Evolutionary conservation across 768 basidiomycete genomes (phyloP), one percentile per base, ranked within the genome.

Genomic region (Polyporus arcularius): DNA sequence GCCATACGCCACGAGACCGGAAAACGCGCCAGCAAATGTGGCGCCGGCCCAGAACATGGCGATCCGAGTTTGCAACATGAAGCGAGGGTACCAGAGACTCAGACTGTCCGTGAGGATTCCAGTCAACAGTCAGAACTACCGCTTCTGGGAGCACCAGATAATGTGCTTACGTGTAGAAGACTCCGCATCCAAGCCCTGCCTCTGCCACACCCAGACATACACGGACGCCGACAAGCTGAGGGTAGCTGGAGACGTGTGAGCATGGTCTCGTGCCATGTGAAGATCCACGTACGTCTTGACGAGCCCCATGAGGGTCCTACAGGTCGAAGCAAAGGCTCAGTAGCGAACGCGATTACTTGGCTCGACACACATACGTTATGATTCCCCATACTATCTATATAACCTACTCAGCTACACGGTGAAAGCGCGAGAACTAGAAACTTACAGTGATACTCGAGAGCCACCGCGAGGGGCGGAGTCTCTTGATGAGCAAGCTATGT

Each of bases 161-260:
- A 35, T 35, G 6, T 6, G 7, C 35, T 46, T 59, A 88, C 88
- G 87, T 89, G 74, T 88, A 91, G 1, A 82, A 80, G 10, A 89
- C 85, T 31, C 88, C 88, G 10, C 88, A 88, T 69, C 86, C 89
- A 4, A 89, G 67, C 4, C 89, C 87, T 4, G 87, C 85, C 72
- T 90, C 88, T 0, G 85, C 80, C 1, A 87, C 68, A 4, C 88
- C 88, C 0, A 89, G 80, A 58, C 79, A 81, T 5, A 84, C 71
- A 9, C 86, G 80, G 11, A 76, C 78, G 16, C 78, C 85, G 15
- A 86, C 79, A 11, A 88, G 79, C 65, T 87, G 81, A 15, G 79
- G 80, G 67, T 84, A 88, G 26, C 86, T 88, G 63, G 4, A 30
- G 40, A 21, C 28, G 47, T 47, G 15, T 58, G 16, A 11, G 18